Evolutionary conservation across 768 basidiomycete species (phyloP).

Genomic region (Boletus reticuloceps): DNA sequence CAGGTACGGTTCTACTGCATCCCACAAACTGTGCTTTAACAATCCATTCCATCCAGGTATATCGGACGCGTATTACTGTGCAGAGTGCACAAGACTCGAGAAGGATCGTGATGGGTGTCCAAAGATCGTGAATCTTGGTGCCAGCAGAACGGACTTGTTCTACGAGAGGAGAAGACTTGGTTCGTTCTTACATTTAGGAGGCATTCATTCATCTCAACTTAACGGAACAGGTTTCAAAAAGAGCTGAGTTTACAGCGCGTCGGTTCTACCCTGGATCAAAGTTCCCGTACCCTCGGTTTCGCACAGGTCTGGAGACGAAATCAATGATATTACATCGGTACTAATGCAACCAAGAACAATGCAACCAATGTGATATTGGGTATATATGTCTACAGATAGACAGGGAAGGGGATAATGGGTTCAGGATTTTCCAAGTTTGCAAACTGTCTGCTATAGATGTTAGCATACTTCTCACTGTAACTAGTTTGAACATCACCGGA

Average conservation of each 20-base stretch:
- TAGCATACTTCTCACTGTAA: constrained; percentile 2
- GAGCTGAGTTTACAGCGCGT: constrained; percentile 19
- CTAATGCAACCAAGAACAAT: constrained; percentile 1
- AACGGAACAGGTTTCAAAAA: constrained; percentile 30
- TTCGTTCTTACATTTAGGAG: constrained; percentile 29
- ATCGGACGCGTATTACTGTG: constrained; percentile 98
- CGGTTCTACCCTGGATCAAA: background rate
- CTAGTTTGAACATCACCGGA: constrained; percentile 47
- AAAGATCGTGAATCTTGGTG: constrained; percentile 96
- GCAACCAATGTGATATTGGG: background rate
- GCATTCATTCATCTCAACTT: background rate
- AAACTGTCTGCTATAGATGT: constrained; percentile 40
- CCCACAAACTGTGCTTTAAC: background rate
- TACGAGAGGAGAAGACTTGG: constrained; percentile 87
- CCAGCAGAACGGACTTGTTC: constrained; percentile 88
- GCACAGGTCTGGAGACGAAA: background rate
- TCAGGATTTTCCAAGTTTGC: constrained; percentile 58
- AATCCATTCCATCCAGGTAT: constrained; percentile 58
- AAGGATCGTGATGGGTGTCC: constrained; percentile 98
- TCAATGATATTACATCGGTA: background rate
- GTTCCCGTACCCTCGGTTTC: background rate
- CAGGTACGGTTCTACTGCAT: constrained; percentile 53
- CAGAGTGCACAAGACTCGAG: constrained; percentile 94
- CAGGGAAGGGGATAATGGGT: constrained; percentile 61
- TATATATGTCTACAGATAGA: constrained; percentile 44